Conservation (phyloP, 176 grass and related monocot genomes). For the Typha latifolia region DNA sequence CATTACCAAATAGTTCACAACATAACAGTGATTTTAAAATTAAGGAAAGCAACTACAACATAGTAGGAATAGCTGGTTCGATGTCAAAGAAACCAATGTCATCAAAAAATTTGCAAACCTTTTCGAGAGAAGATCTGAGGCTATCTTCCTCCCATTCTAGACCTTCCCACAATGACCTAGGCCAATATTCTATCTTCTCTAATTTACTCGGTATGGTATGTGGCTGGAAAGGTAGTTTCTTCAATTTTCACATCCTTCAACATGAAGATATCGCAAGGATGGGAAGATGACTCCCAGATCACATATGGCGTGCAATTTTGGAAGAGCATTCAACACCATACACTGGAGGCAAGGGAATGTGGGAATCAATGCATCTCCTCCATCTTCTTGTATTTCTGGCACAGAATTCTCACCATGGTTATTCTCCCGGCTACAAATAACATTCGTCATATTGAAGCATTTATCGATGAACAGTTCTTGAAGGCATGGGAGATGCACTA, state of each 20-base stretch:
- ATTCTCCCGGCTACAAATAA: background rate
- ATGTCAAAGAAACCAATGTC: no score
- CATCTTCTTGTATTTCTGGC: background rate
- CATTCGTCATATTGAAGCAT: background rate
- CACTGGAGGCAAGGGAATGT: background rate
- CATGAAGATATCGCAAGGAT: background rate
- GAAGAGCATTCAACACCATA: background rate
- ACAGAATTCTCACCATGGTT: background rate
- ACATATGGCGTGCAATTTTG: background rate
- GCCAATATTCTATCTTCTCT: background rate
- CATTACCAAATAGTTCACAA: no score
- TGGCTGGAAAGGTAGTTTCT: background rate
- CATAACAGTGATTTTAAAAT: no score
- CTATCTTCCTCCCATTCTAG: no score
- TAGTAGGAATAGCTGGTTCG: no score
- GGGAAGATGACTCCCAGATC: background rate
- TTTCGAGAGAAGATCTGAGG: no score
- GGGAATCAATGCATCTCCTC: background rate
- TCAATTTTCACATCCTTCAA: background rate
- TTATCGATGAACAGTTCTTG: background rate
- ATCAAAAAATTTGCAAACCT: background rate
- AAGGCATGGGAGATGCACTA: conserved; percentile 14
- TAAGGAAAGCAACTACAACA: no score
- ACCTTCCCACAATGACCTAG: background rate
- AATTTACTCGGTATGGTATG: background rate